These are phyloP conservation scores for Thelonectria blattea DNA, from an alignment of 2,329 filamentous ascomycete species.

Conservation along the genomic window DNA sequence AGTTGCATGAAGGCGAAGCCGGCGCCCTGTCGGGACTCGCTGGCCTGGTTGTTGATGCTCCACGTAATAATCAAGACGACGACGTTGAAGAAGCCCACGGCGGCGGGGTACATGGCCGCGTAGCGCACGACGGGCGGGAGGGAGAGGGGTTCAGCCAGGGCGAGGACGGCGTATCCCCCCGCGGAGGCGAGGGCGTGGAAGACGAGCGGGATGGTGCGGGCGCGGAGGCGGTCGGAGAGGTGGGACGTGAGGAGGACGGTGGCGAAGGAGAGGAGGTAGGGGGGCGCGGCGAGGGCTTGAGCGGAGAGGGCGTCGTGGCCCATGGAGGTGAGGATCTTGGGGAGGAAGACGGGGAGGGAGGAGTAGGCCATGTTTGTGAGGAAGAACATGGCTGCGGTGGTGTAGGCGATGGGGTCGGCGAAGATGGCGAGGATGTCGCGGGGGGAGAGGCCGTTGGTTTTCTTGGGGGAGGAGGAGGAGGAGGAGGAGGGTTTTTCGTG, in stretches of 20 bases:
- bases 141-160: conserved; percentile 57
- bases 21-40: conserved; percentile 71
- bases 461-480: not conserved
- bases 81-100: conserved; percentile 81
- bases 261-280: conserved; percentile 78
- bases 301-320: conserved; percentile 70
- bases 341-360: conserved; percentile 86
- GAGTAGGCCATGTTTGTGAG: conserved; percentile 87
- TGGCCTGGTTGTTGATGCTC: conserved; percentile 85
- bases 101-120: conserved; percentile 77
- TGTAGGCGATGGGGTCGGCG: conserved; percentile 56
- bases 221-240: conserved; percentile 69
- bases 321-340: conserved; percentile 79
- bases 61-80: conserved; percentile 87
- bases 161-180: conserved; percentile 64
- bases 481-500: conserved; percentile 47
- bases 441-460: conserved; percentile 53
- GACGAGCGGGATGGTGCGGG: conserved; percentile 71
- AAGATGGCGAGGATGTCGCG: conserved; percentile 60
- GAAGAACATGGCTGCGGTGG: conserved; percentile 85
- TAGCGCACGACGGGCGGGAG: conserved; percentile 65
- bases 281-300: conserved; percentile 81
- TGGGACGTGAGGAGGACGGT: conserved; percentile 74
- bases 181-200: conserved; percentile 72
- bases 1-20: conserved; percentile 83